These are phyloP conservation scores for Phytophthora pistaciae DNA, from an alignment of 352 stramenopile genomes.

Conservation along the genomic window DNA sequence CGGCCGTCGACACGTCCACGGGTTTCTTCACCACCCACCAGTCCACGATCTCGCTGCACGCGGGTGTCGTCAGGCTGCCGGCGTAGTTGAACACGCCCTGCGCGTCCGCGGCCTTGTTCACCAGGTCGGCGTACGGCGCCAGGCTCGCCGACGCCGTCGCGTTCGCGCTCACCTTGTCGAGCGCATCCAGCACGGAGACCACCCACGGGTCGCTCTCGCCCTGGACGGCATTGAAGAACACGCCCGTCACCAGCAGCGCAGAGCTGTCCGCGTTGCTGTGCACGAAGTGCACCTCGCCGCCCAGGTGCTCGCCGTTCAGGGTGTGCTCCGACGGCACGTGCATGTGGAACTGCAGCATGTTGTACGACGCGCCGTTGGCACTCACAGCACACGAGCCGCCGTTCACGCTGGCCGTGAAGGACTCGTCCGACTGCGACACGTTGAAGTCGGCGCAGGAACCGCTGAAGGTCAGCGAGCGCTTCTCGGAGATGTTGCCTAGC, in stretches of 20 bases:
- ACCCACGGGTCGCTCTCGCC: slow-evolving; percentile 35
- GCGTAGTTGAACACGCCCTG: slow-evolving; percentile 57
- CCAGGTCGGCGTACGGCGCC: slow-evolving; percentile 30
- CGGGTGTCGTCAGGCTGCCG: slow-evolving; percentile 63
- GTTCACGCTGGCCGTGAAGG: slow-evolving; percentile 28
- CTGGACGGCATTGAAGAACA: slow-evolving; percentile 29
- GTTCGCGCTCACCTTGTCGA: slow-evolving; percentile 29
- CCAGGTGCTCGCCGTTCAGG: slow-evolving; percentile 40
- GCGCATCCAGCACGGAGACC: slow-evolving; percentile 28
- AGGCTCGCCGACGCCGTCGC: slow-evolving; percentile 9
- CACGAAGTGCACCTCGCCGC: slow-evolving; percentile 55
- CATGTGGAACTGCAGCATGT: slow-evolving; percentile 49
- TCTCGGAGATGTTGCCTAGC: slow-evolving; percentile 1
- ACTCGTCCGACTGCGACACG: slow-evolving; percentile 32
- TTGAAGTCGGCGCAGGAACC: slow-evolving; percentile 35
- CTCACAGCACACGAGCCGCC: slow-evolving; percentile 23
- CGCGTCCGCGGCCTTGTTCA: slow-evolving; percentile 13
- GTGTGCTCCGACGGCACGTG: slow-evolving; percentile 56
- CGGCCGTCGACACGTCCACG: slow-evolving; percentile 41
- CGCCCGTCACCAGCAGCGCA: slow-evolving; percentile 45
- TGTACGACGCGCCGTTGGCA: slow-evolving; percentile 26
- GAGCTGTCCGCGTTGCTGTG: slow-evolving; percentile 35
- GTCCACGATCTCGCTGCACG: slow-evolving; percentile 55
- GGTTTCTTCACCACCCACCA: slow-evolving; percentile 68
- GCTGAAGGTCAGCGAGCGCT: slow-evolving; percentile 29